A percentile compares a stretch with the other conserved stretches of the same genome.
Evolutionary conservation across 176 grass and related monocot genomes (phyloP).

Genomic region (Carex pumila): DNA sequence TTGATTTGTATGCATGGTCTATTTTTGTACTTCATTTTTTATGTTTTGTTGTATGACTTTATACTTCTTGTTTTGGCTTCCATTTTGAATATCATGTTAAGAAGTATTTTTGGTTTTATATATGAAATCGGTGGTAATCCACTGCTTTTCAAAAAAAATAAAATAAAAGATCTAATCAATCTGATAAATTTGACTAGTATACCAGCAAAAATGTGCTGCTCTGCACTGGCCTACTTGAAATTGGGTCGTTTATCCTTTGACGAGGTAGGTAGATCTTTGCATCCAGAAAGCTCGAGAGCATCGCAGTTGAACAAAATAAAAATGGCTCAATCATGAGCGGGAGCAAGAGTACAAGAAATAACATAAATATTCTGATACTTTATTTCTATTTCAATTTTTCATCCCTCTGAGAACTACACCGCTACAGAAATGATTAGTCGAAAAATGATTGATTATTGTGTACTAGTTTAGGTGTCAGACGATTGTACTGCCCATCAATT

Average conservation of each 20-base stretch:
- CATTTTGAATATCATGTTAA: too few species aligned
- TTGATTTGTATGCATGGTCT: too few species aligned
- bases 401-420: neutral
- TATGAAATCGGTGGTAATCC: too few species aligned
- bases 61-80: too few species aligned
- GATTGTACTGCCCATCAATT: conserved; percentile 6
- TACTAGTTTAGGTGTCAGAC: neutral
- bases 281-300: neutral
- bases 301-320: neutral
- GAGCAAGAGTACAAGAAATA: neutral
- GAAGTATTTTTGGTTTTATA: too few species aligned
- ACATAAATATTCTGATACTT: neutral
- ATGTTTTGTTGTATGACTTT: too few species aligned
- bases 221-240: neutral
- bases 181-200: neutral
- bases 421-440: neutral
- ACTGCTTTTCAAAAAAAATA: too few species aligned
- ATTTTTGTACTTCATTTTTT: too few species aligned
- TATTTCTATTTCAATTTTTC: neutral
- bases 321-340: neutral
- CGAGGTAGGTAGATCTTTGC: neutral
- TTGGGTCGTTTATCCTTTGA: neutral
- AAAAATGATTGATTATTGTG: neutral
- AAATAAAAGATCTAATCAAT: neutral
- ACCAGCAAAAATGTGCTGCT: neutral